phyloP scores from a whole-genome alignment of 2,329 filamentous ascomycete species.

The Beauveria pseudobassiana region DNA sequence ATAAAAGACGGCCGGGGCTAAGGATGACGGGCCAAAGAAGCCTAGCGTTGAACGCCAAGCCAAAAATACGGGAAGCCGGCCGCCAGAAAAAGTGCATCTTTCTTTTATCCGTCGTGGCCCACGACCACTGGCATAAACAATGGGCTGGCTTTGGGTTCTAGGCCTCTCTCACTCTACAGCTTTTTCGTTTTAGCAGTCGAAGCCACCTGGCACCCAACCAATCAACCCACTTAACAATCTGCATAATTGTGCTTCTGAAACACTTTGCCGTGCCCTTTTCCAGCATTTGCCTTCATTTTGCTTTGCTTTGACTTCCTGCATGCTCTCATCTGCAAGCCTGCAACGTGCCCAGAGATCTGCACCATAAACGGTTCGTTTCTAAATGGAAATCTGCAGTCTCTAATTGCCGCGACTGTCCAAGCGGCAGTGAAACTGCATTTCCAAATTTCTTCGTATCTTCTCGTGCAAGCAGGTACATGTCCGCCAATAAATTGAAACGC shows the following conservation, averaged over 20 bases:
- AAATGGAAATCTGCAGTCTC: neutral
- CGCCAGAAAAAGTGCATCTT: too few species aligned
- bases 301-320: neutral
- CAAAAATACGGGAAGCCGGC: constrained; percentile 1
- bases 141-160: too few species aligned
- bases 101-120: too few species aligned
- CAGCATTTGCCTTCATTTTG: neutral
- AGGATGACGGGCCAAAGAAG: neutral
- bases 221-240: too few species aligned
- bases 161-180: too few species aligned
- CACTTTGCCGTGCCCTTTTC: neutral
- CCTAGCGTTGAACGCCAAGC: constrained; percentile 4
- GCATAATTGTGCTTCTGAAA: neutral
- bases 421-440: neutral
- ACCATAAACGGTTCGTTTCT: neutral
- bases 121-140: too few species aligned
- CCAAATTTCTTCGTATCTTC: too few species aligned
- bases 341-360: neutral
- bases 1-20: neutral
- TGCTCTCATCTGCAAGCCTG: neutral
- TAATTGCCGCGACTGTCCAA: neutral
- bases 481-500: too few species aligned
- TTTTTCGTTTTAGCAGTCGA: too few species aligned
- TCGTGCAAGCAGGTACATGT: too few species aligned
- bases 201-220: too few species aligned